Base-by-base conservation (phyloP, 2,329 filamentous ascomycete genomes). In the Stachybotrys echinatus region DNA sequence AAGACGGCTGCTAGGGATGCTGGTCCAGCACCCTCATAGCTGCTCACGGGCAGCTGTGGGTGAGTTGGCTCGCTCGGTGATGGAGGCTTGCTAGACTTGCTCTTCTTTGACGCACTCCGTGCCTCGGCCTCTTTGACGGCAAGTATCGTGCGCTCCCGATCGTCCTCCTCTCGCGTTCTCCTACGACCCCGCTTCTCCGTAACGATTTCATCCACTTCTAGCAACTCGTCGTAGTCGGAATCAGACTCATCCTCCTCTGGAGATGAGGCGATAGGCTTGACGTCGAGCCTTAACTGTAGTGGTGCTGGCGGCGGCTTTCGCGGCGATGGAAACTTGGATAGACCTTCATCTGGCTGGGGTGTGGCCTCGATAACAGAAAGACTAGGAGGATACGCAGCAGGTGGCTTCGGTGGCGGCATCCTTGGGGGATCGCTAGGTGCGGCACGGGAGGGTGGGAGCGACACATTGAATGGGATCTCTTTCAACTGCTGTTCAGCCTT, bases 231-330 rank as follows among this genome's bases (percentile, higher is more conserved):
- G 58, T 92, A 94, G 55, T 95, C 91, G 0, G 89, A 92, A 52
- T 89, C 89, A 0, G 85, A 85, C 2, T 80, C 77, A 12, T 85
- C 83, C n/a, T 85, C 81, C 4, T 56, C 50, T 1, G 58, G 52
- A 17, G 57, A 49, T 12, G 57, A 55, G 8, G 61, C 39, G 12
- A 59, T 55, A 2, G 49, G 56, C 23, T 59, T 54, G 39, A 51
- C 48, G 19, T 61, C 59, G 20, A 66, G 58, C 20, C 60, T 59
- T 21, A 97, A 75, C 61, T 92, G 85, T 48, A 97, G 69, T 2
- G 92, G 92, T 12, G 90, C 88, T 44, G 92, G 92, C 3, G 92
- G 91, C 6, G 86, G 82, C 66, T 95, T 96, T 52, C 92, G 81
- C 46, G 81, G 80, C 14, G 86, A 84, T 2, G 83, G 78, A 2